Base-by-base conservation (phyloP, 2,329 filamentous ascomycete species). In the Aspergillus clavatus region DNA sequence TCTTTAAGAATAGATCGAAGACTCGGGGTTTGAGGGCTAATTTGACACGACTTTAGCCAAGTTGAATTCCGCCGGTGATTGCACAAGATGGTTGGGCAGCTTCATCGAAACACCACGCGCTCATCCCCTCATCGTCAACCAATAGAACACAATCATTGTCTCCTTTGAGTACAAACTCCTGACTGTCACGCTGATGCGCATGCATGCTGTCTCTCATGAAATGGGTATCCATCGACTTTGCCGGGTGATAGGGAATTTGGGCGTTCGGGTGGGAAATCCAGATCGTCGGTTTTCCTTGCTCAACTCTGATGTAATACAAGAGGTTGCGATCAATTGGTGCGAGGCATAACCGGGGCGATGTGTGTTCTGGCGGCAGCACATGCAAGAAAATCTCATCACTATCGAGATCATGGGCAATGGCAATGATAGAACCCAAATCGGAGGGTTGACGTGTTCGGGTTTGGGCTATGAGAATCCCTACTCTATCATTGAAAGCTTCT, bases 71-170 rank as follows among this genome's bases (percentile, higher is more conserved):
- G 10, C 16, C 8, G 12, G 31, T 16, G 21, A 36, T 33, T 24
- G 33, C 24, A 27, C 33, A 27, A n/a, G 26, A 22, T 2, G 28
- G 31, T 11, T 26, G 40, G 5, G 24, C 33, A 3, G 24, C 36
- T 40, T 48, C 51, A 35, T 57, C 47, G 43, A 65, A 62, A 31
- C 43, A 55, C 59, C 56, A 64, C 4, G 58, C 45, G 36, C 47
- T 47, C 29, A 54, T 14, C 12, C 52, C 53, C 5, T 23, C 42
- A 7, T 44, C 40, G 44, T 53, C 44, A 4, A 50, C 28, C 35
- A 57, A 36, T 7, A 57, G 38, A 16, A 56, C 40, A 40, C 53
- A 55, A 11, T 45, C 37, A 6, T 42, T 37, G 45, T 61, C 58
- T 3, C 56, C 58, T 19, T 46, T 48, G 16, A 56, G 39, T 16